Conservation (phyloP, 2,329 filamentous ascomycete genomes). For the Neofusicoccum ribis region DNA sequence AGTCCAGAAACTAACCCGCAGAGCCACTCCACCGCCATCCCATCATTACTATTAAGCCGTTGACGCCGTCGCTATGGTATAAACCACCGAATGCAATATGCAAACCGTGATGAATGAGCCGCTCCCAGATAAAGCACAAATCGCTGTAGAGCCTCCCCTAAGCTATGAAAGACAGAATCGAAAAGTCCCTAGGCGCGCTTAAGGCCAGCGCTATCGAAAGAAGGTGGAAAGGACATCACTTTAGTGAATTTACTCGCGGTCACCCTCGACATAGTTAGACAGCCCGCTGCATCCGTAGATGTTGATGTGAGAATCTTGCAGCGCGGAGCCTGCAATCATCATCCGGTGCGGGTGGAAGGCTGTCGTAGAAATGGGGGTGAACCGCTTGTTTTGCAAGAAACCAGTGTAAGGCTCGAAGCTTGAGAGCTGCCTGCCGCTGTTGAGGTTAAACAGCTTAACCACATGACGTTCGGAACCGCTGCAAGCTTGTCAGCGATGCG, state of each 20-base stretch:
- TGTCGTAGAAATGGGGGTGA: conserved; percentile 80
- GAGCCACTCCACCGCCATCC: conserved; percentile 1
- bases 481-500: conserved; percentile 12
- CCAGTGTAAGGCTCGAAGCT: conserved; percentile 87
- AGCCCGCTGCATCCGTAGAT: conserved; percentile 67
- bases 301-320: conserved; percentile 88
- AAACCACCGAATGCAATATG: conserved; percentile 16
- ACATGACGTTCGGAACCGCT: conserved; percentile 86
- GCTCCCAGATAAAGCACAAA: background rate
- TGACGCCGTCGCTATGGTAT: conserved; percentile 22
- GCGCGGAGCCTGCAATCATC: conserved; percentile 82
- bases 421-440: conserved; percentile 73
- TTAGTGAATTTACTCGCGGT: background rate
- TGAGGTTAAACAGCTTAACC: conserved; percentile 89
- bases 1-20: background rate
- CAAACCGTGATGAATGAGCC: conserved; percentile 9
- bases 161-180: background rate
- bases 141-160: background rate
- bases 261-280: background rate
- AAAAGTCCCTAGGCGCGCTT: background rate
- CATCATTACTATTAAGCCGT: conserved; percentile 18
- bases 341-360: conserved; percentile 95
- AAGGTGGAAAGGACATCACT: background rate
- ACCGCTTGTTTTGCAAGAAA: conserved; percentile 78
- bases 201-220: background rate